Percentiles rank a stretch among this genome's conserved stretches.
Conservation (phyloP, 805 yeast species). For the Cyberlindnera saturnus region DNA sequence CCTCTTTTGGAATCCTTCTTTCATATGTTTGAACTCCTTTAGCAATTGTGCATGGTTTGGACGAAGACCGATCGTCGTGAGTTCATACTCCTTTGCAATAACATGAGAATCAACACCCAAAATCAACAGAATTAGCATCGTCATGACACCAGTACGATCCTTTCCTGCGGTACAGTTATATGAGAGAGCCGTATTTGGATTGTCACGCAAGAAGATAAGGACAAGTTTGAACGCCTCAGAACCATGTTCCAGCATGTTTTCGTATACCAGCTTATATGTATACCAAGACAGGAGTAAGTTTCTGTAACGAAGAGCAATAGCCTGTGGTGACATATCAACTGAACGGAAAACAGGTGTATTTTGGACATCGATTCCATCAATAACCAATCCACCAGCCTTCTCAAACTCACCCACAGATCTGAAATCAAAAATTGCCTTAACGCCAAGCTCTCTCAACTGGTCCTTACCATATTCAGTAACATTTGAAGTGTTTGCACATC, state of each 20-base stretch:
- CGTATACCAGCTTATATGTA: constrained; percentile 60
- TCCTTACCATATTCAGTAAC: constrained; percentile 49
- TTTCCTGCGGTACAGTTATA: constrained; percentile 85
- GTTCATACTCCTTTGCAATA: constrained; percentile 69
- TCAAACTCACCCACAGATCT: constrained; percentile 54
- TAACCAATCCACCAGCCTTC: constrained; percentile 37
- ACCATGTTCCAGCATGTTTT: constrained; percentile 49
- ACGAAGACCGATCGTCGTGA: constrained; percentile 58
- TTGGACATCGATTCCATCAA: constrained; percentile 40
- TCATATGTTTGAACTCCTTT: constrained; percentile 18
- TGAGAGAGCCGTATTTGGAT: constrained; percentile 44
- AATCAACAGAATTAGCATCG: constrained; percentile 58
- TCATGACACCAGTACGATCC: constrained; percentile 74
- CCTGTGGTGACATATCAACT: constrained; percentile 58
- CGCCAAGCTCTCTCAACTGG: constrained; percentile 30
- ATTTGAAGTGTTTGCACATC: constrained; percentile 56
- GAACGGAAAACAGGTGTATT: constrained; percentile 53
- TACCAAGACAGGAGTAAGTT: constrained; percentile 52
- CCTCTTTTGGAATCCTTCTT: constrained; percentile 4
- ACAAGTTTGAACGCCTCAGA: constrained; percentile 40
- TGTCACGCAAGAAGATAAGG: constrained; percentile 50
- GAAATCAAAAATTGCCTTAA: constrained; percentile 59
- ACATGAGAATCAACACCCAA: constrained; percentile 61
- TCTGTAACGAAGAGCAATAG: constrained; percentile 48
- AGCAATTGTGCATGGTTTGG: constrained; percentile 33